These are phyloP conservation scores for Salix viminalis DNA, from an alignment of 345 rosid genomes.

Conservation along the genomic window DNA sequence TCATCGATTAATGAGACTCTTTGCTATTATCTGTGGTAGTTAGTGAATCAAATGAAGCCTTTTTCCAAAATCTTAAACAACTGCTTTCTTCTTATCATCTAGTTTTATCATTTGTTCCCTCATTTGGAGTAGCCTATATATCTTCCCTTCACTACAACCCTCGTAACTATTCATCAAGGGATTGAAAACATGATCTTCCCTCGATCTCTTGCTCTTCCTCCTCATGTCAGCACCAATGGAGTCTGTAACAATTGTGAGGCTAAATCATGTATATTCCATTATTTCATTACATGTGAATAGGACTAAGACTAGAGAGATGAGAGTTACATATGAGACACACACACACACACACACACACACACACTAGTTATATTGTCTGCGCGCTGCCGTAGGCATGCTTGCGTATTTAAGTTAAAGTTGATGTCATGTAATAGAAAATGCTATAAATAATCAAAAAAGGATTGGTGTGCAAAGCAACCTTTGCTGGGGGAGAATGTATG, in stretches of 20 bases:
- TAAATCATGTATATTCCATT: constrained; percentile 31
- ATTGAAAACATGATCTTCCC: neutral
- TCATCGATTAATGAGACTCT: constrained; percentile 47
- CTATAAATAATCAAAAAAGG: no score
- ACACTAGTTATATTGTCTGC: no score
- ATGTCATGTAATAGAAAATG: no score
- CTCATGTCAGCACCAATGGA: neutral
- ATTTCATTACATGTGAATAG: constrained; percentile 28
- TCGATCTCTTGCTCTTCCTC: constrained; percentile 38
- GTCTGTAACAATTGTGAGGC: constrained; percentile 44
- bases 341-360: no score
- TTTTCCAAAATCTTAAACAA: constrained; percentile 35
- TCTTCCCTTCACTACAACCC: constrained; percentile 41
- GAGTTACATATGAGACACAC: neutral
- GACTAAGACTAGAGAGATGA: constrained; percentile 1
- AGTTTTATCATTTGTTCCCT: constrained; percentile 56
- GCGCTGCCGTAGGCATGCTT: no score
- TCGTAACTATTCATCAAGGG: constrained; percentile 4
- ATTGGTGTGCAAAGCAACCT: no score
- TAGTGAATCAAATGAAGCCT: constrained; percentile 60
- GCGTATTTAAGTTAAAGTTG: no score
- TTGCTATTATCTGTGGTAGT: constrained; percentile 42
- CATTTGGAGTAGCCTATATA: constrained; percentile 44
- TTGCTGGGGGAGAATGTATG: no score
- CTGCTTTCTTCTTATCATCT: constrained; percentile 25